Evolutionary conservation across 2,329 filamentous ascomycete genomes (phyloP).

Genomic region (Colletotrichum musae): DNA sequence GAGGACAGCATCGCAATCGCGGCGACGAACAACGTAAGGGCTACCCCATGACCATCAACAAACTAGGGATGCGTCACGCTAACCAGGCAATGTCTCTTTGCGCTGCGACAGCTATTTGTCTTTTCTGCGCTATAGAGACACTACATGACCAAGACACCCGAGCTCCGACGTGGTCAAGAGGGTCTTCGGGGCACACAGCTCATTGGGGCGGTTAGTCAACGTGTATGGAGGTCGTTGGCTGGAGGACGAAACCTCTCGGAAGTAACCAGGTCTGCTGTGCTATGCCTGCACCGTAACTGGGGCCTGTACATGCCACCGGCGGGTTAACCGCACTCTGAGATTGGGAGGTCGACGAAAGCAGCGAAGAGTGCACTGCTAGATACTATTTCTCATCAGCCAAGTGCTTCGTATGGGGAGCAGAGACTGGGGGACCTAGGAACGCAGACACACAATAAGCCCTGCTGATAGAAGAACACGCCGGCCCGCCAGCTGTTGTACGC

Average conservation of each 20-base stretch:
- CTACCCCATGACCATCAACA: background rate
- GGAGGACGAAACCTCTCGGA: background rate
- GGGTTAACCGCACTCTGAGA: constrained; percentile 15
- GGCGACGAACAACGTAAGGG: constrained; percentile 96
- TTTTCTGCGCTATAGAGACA: constrained; percentile 78
- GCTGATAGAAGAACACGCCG: constrained; percentile 31
- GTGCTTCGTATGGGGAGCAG: constrained; percentile 19
- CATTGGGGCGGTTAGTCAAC: constrained; percentile 11
- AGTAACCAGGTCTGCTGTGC: constrained; percentile 8
- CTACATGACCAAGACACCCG: background rate
- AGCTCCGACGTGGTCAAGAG: constrained; percentile 5
- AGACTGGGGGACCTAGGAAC: constrained; percentile 1
- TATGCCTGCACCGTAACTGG: constrained; percentile 2
- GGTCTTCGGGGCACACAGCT: constrained; percentile 11
- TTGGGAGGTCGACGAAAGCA: constrained; percentile 15
- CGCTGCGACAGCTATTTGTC: constrained; percentile 74
- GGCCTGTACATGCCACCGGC: constrained; percentile 12
- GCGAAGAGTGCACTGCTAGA: constrained; percentile 20
- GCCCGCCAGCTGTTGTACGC: constrained; percentile 23
- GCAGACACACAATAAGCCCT: constrained; percentile 31
- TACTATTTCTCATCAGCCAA: constrained; percentile 19
- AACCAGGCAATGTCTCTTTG: background rate
- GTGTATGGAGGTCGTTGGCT: constrained; percentile 10
- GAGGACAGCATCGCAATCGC: constrained; percentile 99
- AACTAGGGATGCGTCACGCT: background rate